Base-by-base conservation (phyloP, 2,329 filamentous ascomycete species). In the Dactylellina cionopaga region DNA sequence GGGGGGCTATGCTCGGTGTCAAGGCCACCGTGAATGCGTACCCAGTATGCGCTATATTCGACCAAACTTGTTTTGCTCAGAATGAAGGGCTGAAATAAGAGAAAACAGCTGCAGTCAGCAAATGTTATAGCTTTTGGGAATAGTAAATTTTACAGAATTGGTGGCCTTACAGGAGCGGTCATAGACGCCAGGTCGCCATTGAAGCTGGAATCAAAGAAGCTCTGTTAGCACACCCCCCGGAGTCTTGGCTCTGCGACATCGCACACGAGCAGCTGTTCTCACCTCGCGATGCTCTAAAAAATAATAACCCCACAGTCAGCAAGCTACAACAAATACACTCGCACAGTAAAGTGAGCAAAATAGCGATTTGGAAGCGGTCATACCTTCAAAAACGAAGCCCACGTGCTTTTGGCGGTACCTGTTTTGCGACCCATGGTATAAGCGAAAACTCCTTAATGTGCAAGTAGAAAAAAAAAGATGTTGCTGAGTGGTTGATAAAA, bases 1-100 rank as follows among this genome's bases (percentile, higher is more conserved):
- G 41, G 35, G 17, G 11, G 66, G 66, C 66, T 64, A 54, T 71
- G 59, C 52, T 64, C 66, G 66, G 66, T n/a, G 17, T n/a, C 17
- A 52, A 54, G 66, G 66, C 51, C 51, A 37, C 66, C 66, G 52
- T 41, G 33, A 49, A 60, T 49, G 71, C 75, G 35, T 71, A 77
- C 76, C 91, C 91, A 94, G 83, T 92, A 93, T 56, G 89, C 87
- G 74, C 89, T 91, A 83, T 91, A 93, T 80, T 94, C 91, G 76
- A 89, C 90, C 73, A 93, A 83, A 74, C 90, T 92, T 76, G 89
- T 91, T 35, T 88, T 87, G 39, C 90, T 92, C 60, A 94, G 87
- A 76, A 94, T 92, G 78, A 93, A 94, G 15, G 91, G 91, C 68
- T 91, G 90, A n/a, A 90, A 90, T 27, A 89, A 22, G 88, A 90